These are phyloP conservation scores for Aspergillus jensenii DNA, from an alignment of 2,329 filamentous ascomycete genomes.

Conservation along the genomic window DNA sequence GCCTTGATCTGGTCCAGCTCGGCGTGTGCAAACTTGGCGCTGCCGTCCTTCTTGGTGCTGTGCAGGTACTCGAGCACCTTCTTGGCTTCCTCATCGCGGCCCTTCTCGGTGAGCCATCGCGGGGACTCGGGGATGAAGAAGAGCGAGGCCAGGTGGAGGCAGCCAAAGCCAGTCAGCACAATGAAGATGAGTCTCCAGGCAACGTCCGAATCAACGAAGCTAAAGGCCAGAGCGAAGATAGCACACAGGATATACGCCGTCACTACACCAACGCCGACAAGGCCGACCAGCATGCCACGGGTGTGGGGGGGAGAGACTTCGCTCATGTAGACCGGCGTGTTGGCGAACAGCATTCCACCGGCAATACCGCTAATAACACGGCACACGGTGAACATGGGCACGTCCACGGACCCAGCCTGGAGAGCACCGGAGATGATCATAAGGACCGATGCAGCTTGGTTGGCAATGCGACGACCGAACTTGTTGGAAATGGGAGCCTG, in stretches of 20 bases:
- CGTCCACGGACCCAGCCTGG: no score
- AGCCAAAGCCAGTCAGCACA: background rate
- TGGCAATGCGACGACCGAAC: no score
- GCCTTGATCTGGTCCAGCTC: background rate
- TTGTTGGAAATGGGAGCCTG: background rate
- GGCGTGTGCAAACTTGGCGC: background rate
- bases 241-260: background rate
- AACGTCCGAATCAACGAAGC: background rate
- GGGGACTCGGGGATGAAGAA: constrained; percentile 4
- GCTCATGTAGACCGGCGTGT: background rate
- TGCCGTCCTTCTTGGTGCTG: background rate
- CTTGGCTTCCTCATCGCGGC: background rate
- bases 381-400: no score
- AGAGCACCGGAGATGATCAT: no score
- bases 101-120: background rate
- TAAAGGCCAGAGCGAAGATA: background rate
- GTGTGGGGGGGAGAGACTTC: background rate
- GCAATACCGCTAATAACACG: no score
- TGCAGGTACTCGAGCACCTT: background rate
- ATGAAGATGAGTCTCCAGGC: background rate
- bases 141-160: background rate
- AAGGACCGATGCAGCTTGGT: no score
- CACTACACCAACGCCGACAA: background rate
- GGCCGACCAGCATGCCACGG: background rate
- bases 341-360: background rate